Percentiles rank a stretch among this genome's conserved stretches.
These are phyloP conservation scores for Lentinus polychrous DNA, from an alignment of 1,284 basidiomycete genomes.

Conservation along the genomic window DNA sequence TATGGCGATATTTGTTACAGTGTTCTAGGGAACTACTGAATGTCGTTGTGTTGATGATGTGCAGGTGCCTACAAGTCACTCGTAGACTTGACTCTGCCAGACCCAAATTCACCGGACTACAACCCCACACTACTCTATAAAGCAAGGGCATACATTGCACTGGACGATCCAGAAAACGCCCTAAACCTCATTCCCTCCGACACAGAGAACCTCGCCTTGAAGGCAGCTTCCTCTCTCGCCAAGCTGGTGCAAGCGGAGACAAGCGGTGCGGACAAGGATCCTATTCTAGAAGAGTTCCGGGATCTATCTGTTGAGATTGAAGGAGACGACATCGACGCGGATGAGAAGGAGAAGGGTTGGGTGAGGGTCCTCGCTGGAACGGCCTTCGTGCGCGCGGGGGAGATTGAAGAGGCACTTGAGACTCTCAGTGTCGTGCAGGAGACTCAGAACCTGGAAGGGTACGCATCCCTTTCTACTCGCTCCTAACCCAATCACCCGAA, in stretches of 20 bases:
- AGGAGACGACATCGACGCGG: slow-evolving; percentile 62
- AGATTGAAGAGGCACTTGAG: slow-evolving; percentile 87
- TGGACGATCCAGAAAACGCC: slow-evolving; percentile 52
- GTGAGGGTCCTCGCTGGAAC: slow-evolving; percentile 79
- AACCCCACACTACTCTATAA: slow-evolving; percentile 68
- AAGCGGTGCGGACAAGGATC: slow-evolving; percentile 40
- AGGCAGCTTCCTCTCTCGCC: slow-evolving; percentile 69
- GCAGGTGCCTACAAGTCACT: slow-evolving; percentile 65
- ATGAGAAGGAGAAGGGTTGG: slow-evolving; percentile 56
- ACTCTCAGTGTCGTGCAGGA: slow-evolving; percentile 69
- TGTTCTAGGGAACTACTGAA: not conserved
- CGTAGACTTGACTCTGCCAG: slow-evolving; percentile 46
- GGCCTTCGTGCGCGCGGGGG: slow-evolving; percentile 76
- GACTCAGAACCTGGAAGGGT: slow-evolving; percentile 83
- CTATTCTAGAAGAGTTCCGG: slow-evolving; percentile 73
- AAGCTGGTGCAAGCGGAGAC: slow-evolving; percentile 46
- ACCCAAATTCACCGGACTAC: slow-evolving; percentile 58
- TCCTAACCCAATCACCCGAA: not conserved
- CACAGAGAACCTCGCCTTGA: slow-evolving; percentile 60
- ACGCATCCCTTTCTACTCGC: slow-evolving; percentile 27
- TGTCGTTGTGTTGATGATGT: slow-evolving; percentile 5
- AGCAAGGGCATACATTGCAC: slow-evolving; percentile 78
- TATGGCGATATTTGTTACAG: slow-evolving; percentile 23
- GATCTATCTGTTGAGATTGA: slow-evolving; percentile 85
- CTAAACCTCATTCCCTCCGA: slow-evolving; percentile 50